Base-by-base conservation (phyloP, 345 rosid genomes). In the Brassica nigra region DNA sequence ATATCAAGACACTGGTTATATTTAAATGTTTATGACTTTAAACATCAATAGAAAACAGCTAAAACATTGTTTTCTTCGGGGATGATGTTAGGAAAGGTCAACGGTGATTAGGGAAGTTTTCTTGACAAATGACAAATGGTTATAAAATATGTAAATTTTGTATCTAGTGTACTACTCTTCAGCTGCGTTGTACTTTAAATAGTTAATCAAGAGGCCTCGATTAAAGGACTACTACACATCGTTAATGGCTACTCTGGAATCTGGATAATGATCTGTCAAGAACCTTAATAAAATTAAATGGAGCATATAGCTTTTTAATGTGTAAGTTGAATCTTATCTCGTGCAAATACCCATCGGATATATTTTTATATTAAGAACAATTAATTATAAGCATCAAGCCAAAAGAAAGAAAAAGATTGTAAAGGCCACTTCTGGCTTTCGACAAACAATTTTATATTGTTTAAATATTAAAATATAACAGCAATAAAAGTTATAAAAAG, bases 41-140 rank as follows among this genome's bases (percentile, higher is more conserved):
- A 49, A 30, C 1, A 62, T 15, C 33, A 54, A 44, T 44, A 37
- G 2, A 37, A 73, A 62, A 42, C 27, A 14, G 8, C 44, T 66
- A 58, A 78, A 47, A 12, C 68, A 61, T 74, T 47, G 16, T 59
- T 66, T 30, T 73, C 15, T 47, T 49, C 6, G 8, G 6, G 15
- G 70, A 49, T 79, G 59, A 68, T 68, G 78, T 10, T 34, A 79
- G 75, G 75, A 62, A 73, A 79, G 70, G 75, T 79, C 82, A 74
- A 74, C 70, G 70, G 34, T 71, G 59, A 68, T 34, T 79, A 15
- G 59, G 63, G 59, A 68, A 68, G 42, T 44, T 29, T 18, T 66
- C 4, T 68, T 73, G 44, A 62, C 55, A 67, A 18, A 30, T 57
- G 47, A 66, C 77, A 78, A 73, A 47, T 79, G 20, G 78, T 49